A percentile compares a stretch with the other conserved stretches of the same genome.
Conservation (phyloP, 2,329 filamentous ascomycete species). For the Pestalotiopsis fici region DNA sequence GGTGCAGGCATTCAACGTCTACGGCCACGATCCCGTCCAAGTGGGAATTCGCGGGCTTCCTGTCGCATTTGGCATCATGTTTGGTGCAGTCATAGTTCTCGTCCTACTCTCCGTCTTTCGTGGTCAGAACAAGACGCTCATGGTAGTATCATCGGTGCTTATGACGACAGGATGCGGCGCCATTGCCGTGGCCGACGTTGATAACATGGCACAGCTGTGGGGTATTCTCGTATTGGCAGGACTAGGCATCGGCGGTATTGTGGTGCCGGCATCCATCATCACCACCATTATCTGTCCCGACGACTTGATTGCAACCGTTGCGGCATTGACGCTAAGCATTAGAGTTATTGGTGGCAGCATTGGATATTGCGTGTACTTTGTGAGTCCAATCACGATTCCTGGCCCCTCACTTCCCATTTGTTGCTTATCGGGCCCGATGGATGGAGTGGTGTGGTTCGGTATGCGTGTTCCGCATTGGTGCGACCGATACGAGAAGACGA, state of each 20-base stretch:
- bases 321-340: constrained; percentile 68
- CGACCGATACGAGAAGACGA: not conserved
- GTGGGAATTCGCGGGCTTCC: constrained; percentile 68
- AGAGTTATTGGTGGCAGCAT: constrained; percentile 68
- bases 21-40: constrained; percentile 62
- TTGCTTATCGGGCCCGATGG: not conserved
- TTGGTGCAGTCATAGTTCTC: constrained; percentile 60
- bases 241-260: constrained; percentile 67
- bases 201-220: constrained; percentile 58
- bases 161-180: constrained; percentile 68
- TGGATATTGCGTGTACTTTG: constrained; percentile 53
- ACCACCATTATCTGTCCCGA: constrained; percentile 70
- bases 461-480: not conserved
- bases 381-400: not conserved
- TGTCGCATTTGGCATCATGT: constrained; percentile 64
- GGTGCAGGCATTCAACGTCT: constrained; percentile 65
- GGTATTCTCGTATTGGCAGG: constrained; percentile 61
- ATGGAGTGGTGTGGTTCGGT: not conserved
- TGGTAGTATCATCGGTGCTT: constrained; percentile 58
- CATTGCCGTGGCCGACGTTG: constrained; percentile 46
- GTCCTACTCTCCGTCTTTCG: constrained; percentile 56
- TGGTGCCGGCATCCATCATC: constrained; percentile 68
- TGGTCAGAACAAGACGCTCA: constrained; percentile 60
- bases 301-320: constrained; percentile 69
- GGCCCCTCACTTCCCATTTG: not conserved